Evolutionary conservation across 1,139 yeast genomes (phyloP), one percentile per base, ranked within the genome.

Genomic region (Hyphopichia burtonii): DNA sequence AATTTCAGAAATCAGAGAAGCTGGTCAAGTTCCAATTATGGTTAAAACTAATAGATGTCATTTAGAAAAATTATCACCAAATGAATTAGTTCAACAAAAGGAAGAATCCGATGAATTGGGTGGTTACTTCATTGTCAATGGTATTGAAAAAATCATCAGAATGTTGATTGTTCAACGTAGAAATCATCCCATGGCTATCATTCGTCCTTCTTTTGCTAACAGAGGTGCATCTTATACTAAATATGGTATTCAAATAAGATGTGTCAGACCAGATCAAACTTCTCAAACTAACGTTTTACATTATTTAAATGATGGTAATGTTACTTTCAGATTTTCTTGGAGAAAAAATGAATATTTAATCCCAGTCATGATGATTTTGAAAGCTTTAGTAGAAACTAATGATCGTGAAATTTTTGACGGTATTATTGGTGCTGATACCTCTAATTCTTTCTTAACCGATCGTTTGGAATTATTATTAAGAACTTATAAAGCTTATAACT

Each of bases 141-240:
- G 99, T 73, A 90, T 91, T 54, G 99, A 93, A 65, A 94, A 93
- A 67, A 75, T 93, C 56, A 82, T 93, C 56, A 88, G 99, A 70
- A 89, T 93, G 98, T 80, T 94, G 65, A 90, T 93, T 72, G 97
- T 93, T 17, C 99, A 93, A 69, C 85, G 98, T 66, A 80, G 99
- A 66, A 93, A 94, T 65, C 98, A 90, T 61, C 96, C 98, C 17
- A 89, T 93, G 96, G 98, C 98, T 9, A 82, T 93, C 54, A 84
- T 90, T 47, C 89, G 99, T 71, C 95, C 96, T 28, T 86, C 96
- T 15, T 93, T 93, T 60, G 85, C 85, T 41, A 90, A 90, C 68
- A 85, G 99, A 75, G 99, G 99, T 54, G 86, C 93, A 12, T 68
- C 90, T 7, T 93, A 94, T 68, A 75, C 96, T 39, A 82, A 84